phyloP scores from a whole-genome alignment of 768 basidiomycete species.

The Trametes gibbosa region DNA sequence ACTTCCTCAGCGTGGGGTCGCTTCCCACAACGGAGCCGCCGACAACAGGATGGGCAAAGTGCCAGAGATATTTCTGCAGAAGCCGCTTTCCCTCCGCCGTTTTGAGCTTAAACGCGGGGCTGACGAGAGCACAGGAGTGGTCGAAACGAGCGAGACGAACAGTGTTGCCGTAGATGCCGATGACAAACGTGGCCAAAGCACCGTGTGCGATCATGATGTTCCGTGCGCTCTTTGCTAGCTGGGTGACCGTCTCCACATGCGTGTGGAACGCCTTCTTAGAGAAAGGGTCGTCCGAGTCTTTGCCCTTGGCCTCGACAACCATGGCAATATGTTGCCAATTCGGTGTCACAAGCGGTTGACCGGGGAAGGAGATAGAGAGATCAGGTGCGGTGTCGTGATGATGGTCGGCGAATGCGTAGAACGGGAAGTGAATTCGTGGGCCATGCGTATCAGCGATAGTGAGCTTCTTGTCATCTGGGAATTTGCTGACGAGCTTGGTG shows the following conservation, averaged over 20 bases:
- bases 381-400: slow-evolving; percentile 3
- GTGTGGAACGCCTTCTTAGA: not conserved
- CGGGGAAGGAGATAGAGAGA: slow-evolving; percentile 2
- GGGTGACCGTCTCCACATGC: not conserved
- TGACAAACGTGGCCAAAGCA: slow-evolving; percentile 3
- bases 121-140: slow-evolving; percentile 10
- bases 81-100: not conserved
- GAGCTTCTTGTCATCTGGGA: not conserved
- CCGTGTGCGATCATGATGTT: slow-evolving; percentile 13
- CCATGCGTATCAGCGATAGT: not conserved
- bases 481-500: not conserved
- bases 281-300: not conserved
- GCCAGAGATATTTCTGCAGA: slow-evolving; percentile 16
- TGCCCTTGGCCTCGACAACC: slow-evolving; percentile 6
- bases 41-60: slow-evolving; percentile 6
- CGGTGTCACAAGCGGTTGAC: not conserved
- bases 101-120: not conserved
- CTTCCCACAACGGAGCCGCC: not conserved
- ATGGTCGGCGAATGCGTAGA: not conserved
- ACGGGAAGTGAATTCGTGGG: not conserved
- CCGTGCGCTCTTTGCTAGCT: slow-evolving; percentile 13
- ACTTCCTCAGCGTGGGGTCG: slow-evolving; percentile 3
- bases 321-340: slow-evolving; percentile 8
- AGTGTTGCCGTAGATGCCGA: slow-evolving; percentile 11
- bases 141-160: slow-evolving; percentile 17